A percentile compares a stretch with the other conserved stretches of the same genome.
phyloP scores from a whole-genome alignment of 345 rosid genomes.

The Raphanus raphanistrum region DNA sequence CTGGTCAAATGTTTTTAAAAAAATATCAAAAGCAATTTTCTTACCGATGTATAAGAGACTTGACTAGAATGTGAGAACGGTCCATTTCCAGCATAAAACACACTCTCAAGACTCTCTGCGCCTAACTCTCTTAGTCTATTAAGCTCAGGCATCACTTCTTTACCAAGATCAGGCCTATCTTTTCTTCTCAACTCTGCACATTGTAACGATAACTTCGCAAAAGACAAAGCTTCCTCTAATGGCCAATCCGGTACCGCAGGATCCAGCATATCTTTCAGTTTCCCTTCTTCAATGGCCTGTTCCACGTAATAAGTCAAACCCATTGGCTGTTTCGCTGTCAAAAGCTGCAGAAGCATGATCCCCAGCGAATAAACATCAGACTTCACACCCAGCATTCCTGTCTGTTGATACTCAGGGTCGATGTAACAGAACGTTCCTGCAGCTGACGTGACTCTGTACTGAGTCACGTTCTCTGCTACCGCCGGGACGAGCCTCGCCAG shows the following conservation, averaged over 20 bases:
- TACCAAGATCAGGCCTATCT: constrained; percentile 1
- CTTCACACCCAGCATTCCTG: neutral
- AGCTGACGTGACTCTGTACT: neutral
- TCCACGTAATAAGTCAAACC: neutral
- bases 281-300: neutral
- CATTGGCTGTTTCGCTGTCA: neutral
- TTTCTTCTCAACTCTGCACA: neutral
- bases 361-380: neutral
- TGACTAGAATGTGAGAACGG: neutral
- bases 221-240: neutral
- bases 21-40: too few species aligned
- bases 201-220: neutral
- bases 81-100: neutral
- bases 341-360: neutral
- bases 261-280: neutral
- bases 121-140: neutral
- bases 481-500: neutral
- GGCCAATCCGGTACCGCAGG: neutral
- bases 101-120: neutral
- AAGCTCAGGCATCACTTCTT: constrained; percentile 1
- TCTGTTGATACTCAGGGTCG: neutral
- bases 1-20: neutral
- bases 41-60: neutral
- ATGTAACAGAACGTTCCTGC: neutral
- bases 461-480: neutral